A percentile compares a stretch with the other conserved stretches of the same genome.
These are phyloP conservation scores for Alternaria gansuensis DNA, from an alignment of 2,329 filamentous ascomycete genomes.

Conservation along the genomic window DNA sequence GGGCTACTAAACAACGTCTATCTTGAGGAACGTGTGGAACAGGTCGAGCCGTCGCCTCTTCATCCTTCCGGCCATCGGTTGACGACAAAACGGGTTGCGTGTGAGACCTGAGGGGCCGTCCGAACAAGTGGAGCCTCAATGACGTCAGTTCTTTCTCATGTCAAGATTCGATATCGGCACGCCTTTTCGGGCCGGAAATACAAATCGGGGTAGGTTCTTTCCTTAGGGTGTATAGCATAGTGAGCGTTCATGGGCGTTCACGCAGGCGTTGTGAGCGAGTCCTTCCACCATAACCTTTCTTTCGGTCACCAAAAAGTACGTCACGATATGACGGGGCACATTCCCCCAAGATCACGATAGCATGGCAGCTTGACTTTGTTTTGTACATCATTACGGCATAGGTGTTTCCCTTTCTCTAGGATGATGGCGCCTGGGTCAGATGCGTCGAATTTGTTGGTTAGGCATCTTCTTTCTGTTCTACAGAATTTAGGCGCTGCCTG, in stretches of 20 bases:
- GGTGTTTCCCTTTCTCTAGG: conserved; percentile 16
- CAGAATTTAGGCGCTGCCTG: conserved; percentile 6
- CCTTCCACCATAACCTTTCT: conserved; percentile 24
- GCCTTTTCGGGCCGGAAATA: conserved; percentile 15
- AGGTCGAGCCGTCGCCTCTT: conserved; percentile 48
- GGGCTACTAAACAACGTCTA: conserved; percentile 41
- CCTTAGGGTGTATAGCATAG: conserved; percentile 49
- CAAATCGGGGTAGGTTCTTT: conserved; percentile 29
- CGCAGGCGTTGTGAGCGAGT: conserved; percentile 34
- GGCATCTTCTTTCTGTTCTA: too few species aligned
- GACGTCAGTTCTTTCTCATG: conserved; percentile 13
- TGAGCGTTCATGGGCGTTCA: conserved; percentile 47
- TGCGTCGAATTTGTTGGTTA: neutral
- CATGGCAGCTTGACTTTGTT: conserved; percentile 24
- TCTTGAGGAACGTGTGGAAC: conserved; percentile 48
- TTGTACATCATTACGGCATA: conserved; percentile 36
- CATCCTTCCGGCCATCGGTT: conserved; percentile 52
- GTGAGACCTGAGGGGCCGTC: conserved; percentile 18
- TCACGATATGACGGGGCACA: conserved; percentile 43
- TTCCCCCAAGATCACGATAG: conserved; percentile 42
- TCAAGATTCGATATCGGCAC: conserved; percentile 20
- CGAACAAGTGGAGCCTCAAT: conserved; percentile 2
- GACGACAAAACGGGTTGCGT: conserved; percentile 24
- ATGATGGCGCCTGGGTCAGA: conserved; percentile 17
- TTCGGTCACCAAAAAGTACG: conserved; percentile 43